phyloP scores from a whole-genome alignment of 179 eudicot genomes.

The Patellifolia procumbens region DNA sequence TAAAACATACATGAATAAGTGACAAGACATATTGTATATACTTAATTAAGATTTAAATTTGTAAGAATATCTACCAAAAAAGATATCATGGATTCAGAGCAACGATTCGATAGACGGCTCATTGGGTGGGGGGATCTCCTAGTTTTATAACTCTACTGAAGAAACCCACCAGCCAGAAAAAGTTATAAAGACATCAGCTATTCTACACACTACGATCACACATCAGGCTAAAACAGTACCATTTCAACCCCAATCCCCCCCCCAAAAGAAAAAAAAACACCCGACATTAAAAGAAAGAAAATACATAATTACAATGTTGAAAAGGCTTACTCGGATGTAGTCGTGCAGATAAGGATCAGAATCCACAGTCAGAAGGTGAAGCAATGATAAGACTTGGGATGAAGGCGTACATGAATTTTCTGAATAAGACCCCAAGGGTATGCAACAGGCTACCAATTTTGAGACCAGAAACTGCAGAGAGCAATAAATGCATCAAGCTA shows the following conservation, averaged over 20 bases:
- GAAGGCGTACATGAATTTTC: conserved; percentile 42
- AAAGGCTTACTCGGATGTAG: conserved; percentile 65
- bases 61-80: too few relatives aligned
- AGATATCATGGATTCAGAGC: too few relatives aligned
- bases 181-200: background rate
- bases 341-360: conserved; percentile 77
- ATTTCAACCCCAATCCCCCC: background rate
- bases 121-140: too few relatives aligned
- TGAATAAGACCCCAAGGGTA: conserved; percentile 32
- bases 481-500: conserved; percentile 7
- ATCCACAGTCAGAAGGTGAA: conserved; percentile 73
- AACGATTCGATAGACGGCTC: too few relatives aligned
- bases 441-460: conserved; percentile 71
- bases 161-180: too few relatives aligned
- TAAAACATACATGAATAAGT: background rate
- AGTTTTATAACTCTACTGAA: too few relatives aligned
- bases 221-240: background rate
- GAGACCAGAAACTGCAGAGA: conserved; percentile 77
- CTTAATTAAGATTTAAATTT: background rate
- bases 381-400: conserved; percentile 68
- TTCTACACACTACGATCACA: background rate
- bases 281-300: background rate
- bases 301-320: background rate
- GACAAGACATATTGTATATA: conserved; percentile 1
- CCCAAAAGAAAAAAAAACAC: background rate